Percentiles rank a stretch among this genome's conserved stretches.
These are phyloP conservation scores for Phenoliferia sp. DNA, from an alignment of 1,284 basidiomycete species.

Conservation along the genomic window DNA sequence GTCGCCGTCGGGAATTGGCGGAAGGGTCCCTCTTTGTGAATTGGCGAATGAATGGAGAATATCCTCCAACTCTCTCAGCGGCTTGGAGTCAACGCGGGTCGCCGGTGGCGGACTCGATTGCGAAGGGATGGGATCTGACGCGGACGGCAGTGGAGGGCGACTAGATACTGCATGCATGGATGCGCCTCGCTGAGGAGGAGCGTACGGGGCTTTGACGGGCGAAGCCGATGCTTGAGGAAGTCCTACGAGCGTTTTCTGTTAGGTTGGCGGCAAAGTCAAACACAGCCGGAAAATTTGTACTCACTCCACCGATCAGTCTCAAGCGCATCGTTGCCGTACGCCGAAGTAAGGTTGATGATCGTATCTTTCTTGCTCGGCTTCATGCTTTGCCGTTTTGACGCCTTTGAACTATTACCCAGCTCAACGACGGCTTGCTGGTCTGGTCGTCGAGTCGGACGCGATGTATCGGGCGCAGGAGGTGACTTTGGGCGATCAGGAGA, in stretches of 20 bases:
- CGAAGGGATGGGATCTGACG: not conserved
- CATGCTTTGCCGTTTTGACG: not conserved
- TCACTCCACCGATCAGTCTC: conserved; percentile 12
- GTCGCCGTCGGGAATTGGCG: not conserved
- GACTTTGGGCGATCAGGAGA: not conserved
- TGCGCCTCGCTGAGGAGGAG: conserved; percentile 5
- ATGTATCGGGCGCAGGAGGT: not conserved
- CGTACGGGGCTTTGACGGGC: not conserved
- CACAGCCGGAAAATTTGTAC: not conserved
- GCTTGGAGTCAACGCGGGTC: conserved; percentile 28
- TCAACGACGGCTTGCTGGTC: not conserved
- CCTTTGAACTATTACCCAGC: not conserved
- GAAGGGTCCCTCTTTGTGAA: not conserved
- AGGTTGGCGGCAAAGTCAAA: no score
- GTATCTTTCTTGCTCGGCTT: conserved; percentile 24
- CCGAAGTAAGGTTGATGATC: conserved; percentile 18
- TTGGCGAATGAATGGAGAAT: conserved; percentile 14
- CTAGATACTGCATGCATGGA: not conserved
- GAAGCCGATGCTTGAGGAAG: not conserved
- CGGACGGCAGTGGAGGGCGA: not conserved
- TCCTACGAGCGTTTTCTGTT: not conserved
- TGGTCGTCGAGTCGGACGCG: not conserved
- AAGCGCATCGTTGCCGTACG: conserved; percentile 7
- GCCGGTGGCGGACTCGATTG: not conserved
- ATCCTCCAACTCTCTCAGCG: conserved; percentile 23